These are phyloP conservation scores for Nigrospora osmanthi DNA, from an alignment of 2,329 filamentous ascomycete species.

Conservation along the genomic window DNA sequence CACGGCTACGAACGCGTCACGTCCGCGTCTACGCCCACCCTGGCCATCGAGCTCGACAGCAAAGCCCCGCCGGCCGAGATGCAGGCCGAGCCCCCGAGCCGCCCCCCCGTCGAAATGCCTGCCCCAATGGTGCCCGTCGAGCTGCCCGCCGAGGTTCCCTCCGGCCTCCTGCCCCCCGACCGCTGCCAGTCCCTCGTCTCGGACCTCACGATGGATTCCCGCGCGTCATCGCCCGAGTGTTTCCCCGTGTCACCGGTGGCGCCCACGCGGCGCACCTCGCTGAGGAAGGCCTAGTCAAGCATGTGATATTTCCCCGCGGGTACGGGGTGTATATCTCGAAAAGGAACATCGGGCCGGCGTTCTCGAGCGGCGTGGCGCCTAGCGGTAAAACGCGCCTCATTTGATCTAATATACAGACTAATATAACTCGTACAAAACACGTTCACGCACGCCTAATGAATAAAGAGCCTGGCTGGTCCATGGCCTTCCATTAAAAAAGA, in stretches of 20 bases:
- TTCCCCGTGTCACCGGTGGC: neutral
- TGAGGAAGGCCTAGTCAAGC: no score
- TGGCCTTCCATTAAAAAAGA: no score
- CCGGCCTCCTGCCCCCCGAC: neutral
- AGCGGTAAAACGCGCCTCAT: no score
- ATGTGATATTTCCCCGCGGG: no score
- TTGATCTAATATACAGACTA: no score
- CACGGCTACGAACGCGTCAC: neutral
- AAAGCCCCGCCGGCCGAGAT: neutral
- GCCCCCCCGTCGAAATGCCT: neutral
- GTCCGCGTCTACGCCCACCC: neutral
- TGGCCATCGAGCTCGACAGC: neutral
- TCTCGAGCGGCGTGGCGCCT: no score
- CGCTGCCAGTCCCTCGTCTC: neutral
- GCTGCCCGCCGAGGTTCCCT: neutral
- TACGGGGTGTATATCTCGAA: no score
- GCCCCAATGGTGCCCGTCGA: neutral
- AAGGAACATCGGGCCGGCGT: no score
- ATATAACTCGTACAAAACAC: no score
- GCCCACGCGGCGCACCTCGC: no score
- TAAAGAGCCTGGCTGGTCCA: no score
- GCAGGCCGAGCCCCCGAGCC: neutral
- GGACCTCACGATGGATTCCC: neutral
- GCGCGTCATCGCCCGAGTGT: neutral
- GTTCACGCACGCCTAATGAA: no score